These are phyloP conservation scores for Oryza australiensis DNA, from an alignment of 176 grass and related monocot species.

Conservation along the genomic window DNA sequence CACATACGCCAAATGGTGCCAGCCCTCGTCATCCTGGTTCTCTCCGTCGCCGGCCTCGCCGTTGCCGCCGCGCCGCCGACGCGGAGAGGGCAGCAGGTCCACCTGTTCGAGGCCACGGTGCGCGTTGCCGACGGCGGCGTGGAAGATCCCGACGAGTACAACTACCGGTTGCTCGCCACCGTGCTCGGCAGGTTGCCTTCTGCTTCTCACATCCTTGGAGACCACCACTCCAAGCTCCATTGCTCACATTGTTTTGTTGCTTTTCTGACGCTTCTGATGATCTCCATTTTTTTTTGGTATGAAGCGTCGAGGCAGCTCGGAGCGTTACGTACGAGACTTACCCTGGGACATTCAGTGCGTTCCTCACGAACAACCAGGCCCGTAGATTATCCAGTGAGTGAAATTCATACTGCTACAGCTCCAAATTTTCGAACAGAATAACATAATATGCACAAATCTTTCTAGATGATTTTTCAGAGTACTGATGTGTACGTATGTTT, in stretches of 20 bases:
- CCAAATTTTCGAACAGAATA: background rate
- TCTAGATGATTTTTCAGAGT: background rate
- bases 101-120: constrained; percentile 47
- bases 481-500: background rate
- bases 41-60: background rate
- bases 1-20: background rate
- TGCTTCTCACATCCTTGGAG: background rate
- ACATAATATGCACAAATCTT: no score
- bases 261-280: constrained; percentile 1
- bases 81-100: constrained; percentile 21
- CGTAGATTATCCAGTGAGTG: constrained; percentile 41
- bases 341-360: constrained; percentile 30
- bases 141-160: constrained; percentile 32
- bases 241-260: background rate
- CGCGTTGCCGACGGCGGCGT: background rate
- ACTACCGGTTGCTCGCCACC: constrained; percentile 32
- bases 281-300: background rate
- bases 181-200: constrained; percentile 40
- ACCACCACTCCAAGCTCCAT: background rate
- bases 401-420: background rate
- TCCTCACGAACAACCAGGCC: constrained; percentile 53
- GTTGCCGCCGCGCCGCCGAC: background rate
- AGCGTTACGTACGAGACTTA: constrained; percentile 37
- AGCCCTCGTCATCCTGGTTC: background rate
- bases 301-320: constrained; percentile 40